phyloP scores from a whole-genome alignment of 129 eudicot genomes.

The Silybum marianum region DNA sequence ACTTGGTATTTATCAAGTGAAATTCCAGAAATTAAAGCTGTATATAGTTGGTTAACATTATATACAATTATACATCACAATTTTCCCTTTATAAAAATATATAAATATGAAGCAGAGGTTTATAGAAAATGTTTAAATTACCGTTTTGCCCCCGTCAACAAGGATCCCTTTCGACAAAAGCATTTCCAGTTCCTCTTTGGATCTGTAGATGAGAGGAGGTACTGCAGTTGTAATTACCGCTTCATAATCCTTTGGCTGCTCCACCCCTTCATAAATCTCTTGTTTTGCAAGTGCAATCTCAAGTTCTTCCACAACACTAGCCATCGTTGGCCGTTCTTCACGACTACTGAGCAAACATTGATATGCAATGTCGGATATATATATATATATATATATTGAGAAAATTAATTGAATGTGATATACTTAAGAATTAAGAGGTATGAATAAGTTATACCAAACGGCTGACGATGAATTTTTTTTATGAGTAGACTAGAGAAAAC shows the following conservation, averaged over 20 bases:
- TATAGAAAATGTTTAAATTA: not conserved
- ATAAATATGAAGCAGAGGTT: not conserved
- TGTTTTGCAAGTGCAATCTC: not conserved
- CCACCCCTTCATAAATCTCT: not conserved
- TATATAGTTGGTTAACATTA: no score
- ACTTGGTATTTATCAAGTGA: no score
- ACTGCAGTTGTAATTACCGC: not conserved
- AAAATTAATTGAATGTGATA: no score
- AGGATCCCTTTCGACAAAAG: slow-evolving; percentile 10
- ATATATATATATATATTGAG: no score
- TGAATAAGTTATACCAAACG: no score
- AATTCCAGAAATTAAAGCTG: no score
- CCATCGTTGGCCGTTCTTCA: not conserved
- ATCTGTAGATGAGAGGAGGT: slow-evolving; percentile 1
- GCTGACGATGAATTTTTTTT: no score
- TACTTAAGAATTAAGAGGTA: no score
- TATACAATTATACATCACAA: no score
- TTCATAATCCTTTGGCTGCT: not conserved
- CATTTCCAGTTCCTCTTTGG: not conserved
- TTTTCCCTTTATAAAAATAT: not conserved
- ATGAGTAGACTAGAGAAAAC: no score
- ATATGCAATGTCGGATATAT: slow-evolving; percentile 7
- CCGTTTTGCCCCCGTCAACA: slow-evolving; percentile 11
- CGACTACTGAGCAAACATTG: not conserved
- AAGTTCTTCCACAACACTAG: slow-evolving; percentile 1